Percentiles rank a stretch among this genome's conserved stretches.
Evolutionary conservation across 345 rosid species (phyloP).

Genomic region (Corchorus olitorius): DNA sequence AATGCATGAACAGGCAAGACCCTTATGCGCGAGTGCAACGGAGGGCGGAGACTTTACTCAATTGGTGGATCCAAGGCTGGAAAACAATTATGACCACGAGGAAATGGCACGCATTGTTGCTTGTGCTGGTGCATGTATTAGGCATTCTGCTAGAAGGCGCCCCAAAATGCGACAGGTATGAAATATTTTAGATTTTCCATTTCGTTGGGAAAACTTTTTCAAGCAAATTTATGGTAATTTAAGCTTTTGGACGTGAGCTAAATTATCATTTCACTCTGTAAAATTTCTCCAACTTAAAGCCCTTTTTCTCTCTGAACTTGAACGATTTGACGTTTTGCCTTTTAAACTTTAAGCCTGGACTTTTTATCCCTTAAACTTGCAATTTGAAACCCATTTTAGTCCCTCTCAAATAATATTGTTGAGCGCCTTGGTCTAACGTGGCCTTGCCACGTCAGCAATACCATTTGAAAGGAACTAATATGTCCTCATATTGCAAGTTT

Average conservation of each 20-base stretch:
- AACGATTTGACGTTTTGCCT: too few species aligned
- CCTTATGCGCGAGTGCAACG: conserved; percentile 49
- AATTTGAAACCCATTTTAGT: too few species aligned
- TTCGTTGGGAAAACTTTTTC: background rate
- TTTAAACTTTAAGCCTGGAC: too few species aligned
- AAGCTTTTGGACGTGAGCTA: background rate
- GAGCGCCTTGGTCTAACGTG: too few species aligned
- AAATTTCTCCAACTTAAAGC: too few species aligned
- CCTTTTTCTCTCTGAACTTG: too few species aligned
- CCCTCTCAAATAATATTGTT: too few species aligned
- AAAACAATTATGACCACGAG: conserved; percentile 42
- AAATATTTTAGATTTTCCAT: background rate
- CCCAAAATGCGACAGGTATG: conserved; percentile 90
- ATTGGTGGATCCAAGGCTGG: conserved; percentile 71
- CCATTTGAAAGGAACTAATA: too few species aligned
- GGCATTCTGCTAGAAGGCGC: conserved; percentile 72
- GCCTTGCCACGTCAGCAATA: too few species aligned
- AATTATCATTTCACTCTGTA: background rate
- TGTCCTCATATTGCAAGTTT: too few species aligned
- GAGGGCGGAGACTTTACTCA: conserved; percentile 54
- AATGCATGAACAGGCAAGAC: conserved; percentile 63
- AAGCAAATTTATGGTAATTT: conserved; percentile 18
- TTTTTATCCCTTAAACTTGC: too few species aligned
- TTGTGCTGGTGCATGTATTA: conserved; percentile 71
- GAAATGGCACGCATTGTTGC: conserved; percentile 80